Evolutionary conservation across 768 basidiomycete genomes (phyloP).

Genomic region (Collybia nuda): DNA sequence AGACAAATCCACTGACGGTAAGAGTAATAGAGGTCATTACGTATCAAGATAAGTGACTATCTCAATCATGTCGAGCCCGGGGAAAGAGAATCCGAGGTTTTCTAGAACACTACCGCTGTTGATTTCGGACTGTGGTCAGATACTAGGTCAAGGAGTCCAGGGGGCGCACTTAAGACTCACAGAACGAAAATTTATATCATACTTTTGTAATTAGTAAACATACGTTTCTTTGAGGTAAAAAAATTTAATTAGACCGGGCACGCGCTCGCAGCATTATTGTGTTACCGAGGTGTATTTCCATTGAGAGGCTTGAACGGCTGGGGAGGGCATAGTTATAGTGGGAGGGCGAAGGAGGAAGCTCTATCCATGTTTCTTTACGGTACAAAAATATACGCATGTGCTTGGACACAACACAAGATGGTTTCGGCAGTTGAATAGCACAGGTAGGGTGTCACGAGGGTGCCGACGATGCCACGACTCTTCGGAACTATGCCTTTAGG

Average conservation of each 20-base stretch:
- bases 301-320: no score
- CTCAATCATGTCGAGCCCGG: slow-evolving; percentile 4
- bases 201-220: no score
- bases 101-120: background rate
- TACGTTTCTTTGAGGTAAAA: slow-evolving; percentile 5
- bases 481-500: slow-evolving; percentile 1
- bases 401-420: background rate
- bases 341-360: background rate
- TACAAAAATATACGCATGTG: background rate
- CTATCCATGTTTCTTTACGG: background rate
- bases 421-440: slow-evolving; percentile 2
- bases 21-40: slow-evolving; percentile 17
- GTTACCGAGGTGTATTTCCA: no score
- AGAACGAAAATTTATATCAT: background rate
- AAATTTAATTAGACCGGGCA: background rate
- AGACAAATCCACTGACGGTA: slow-evolving; percentile 12
- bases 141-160: background rate
- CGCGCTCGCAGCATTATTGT: no score
- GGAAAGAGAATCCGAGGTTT: slow-evolving; percentile 2
- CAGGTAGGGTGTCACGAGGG: slow-evolving; percentile 1
- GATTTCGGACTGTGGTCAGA: slow-evolving; percentile 3
- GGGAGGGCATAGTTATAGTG: no score
- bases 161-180: slow-evolving; percentile 1
- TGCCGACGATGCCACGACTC: slow-evolving; percentile 1
- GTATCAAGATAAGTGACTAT: slow-evolving; percentile 12